Base-by-base conservation (phyloP, 164 flowering plant species). In the Macadamia integrifolia region DNA sequence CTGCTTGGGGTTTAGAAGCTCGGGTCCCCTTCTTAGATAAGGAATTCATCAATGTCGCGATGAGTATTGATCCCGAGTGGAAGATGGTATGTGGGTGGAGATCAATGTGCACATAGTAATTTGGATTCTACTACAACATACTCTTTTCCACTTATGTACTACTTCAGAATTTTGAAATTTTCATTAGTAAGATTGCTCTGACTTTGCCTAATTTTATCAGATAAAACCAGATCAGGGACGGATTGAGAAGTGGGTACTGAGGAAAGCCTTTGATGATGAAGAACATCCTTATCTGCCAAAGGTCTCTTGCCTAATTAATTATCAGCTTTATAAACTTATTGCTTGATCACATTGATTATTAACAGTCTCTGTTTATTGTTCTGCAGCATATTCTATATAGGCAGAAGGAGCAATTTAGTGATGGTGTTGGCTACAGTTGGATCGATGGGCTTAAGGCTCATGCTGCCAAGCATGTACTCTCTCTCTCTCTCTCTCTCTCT, bases 361-460 rank as follows among this genome's bases (percentile, higher is more conserved):
- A 60, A 80, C 74, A 55, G 42, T 3, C 6, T 46, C 46, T 61
- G 30, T 73, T 77, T 64, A 46, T 53, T 73, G 6, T 32, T 43
- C 66, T 79, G 85, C 93, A 93, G 97, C 98, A 91, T 70, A 88
- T 93, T 70, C 81, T 93, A 14, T 91, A 93, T 70, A 80, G 98
- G 74, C 98, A 93, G 80, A 91, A 93, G 64, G 97, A 93, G 75
- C 97, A 93, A 73, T 93, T 91, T 69, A 93, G 97, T 74, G 97
- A 93, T 78, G 98, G 96, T 49, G 97, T 93, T 65, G 97, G 98
- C 14, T 93, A 91, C 67, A 90, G 94, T 68, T 93, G 98, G 98
- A 93, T 93, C 55, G 97, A 93, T 79, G 96, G 96, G 9, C 90
- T 93, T 43, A 91, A 91, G 82, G 86, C 83, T 17, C 98, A 92